phyloP scores from a whole-genome alignment of 2,329 filamentous ascomycete species.

The Alternaria ventricosa region DNA sequence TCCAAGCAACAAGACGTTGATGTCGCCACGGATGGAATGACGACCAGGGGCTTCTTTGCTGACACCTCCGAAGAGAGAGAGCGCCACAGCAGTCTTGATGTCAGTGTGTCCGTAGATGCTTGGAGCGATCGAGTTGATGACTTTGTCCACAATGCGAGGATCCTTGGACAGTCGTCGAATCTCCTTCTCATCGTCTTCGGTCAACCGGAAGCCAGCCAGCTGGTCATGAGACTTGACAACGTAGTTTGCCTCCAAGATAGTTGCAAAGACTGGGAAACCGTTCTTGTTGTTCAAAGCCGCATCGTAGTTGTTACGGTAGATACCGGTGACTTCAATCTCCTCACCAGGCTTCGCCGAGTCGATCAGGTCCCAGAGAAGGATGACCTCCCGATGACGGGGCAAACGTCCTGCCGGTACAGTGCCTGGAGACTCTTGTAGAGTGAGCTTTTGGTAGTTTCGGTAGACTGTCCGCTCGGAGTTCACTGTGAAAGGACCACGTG shows the following conservation, averaged over 20 bases:
- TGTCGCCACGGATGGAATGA: constrained; percentile 92
- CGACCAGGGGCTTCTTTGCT: constrained; percentile 88
- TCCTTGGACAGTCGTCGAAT: constrained; percentile 90
- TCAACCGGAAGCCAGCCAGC: constrained; percentile 93
- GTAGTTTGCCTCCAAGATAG: constrained; percentile 96
- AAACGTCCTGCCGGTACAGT: constrained; percentile 95
- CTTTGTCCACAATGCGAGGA: constrained; percentile 88
- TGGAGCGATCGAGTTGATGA: constrained; percentile 90
- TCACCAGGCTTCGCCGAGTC: constrained; percentile 96
- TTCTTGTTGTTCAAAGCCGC: constrained; percentile 98
- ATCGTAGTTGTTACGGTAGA: constrained; percentile 98
- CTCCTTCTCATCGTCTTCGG: constrained; percentile 89
- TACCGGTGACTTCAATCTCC: constrained; percentile 94
- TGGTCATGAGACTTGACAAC: constrained; percentile 97
- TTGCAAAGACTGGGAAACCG: constrained; percentile 97
- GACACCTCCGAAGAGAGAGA: constrained; percentile 94
- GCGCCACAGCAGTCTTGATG: constrained; percentile 94
- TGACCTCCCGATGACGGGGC: constrained; percentile 90
- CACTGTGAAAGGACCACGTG: constrained; percentile 89
- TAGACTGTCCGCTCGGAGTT: constrained; percentile 99
- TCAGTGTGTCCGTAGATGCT: constrained; percentile 97
- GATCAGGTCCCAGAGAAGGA: constrained; percentile 95
- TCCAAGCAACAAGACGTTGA: constrained; percentile 94
- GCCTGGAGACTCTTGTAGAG: constrained; percentile 93
- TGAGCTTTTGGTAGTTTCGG: constrained; percentile 97